Evolutionary conservation across 352 stramenopile species (phyloP).

Genomic region (Globisporangium abappressorium): DNA sequence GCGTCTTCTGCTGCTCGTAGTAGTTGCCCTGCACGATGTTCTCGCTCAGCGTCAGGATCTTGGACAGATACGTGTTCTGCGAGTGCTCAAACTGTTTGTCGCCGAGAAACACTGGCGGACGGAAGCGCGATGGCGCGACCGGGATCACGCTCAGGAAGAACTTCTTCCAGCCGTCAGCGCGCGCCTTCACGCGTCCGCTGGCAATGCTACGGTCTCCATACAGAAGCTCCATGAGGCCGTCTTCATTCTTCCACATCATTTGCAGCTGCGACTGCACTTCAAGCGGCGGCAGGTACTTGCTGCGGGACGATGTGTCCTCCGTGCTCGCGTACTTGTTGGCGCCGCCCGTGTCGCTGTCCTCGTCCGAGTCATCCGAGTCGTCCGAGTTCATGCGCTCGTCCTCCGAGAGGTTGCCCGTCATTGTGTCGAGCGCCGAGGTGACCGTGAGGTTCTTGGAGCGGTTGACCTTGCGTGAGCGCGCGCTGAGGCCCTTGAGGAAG

Average conservation of each 20-base stretch:
- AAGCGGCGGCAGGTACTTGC: conserved; percentile 94
- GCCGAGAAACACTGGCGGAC: conserved; percentile 95
- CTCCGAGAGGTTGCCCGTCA: conserved; percentile 68
- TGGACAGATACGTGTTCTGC: conserved; percentile 95
- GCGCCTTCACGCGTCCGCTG: conserved; percentile 41
- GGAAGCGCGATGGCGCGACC: conserved; percentile 97
- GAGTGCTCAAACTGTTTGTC: conserved; percentile 97
- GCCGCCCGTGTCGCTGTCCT: conserved; percentile 42
- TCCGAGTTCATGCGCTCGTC: conserved; percentile 24
- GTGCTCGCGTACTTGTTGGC: conserved; percentile 40
- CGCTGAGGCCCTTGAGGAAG: conserved; percentile 91
- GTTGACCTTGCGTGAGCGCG: conserved; percentile 78
- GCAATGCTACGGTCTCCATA: conserved; percentile 87
- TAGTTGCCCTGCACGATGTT: conserved; percentile 80
- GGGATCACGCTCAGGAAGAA: conserved; percentile 97
- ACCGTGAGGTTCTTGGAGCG: conserved; percentile 81
- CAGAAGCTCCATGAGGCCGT: conserved; percentile 90
- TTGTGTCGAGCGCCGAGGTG: conserved; percentile 78
- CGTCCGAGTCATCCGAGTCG: conserved; percentile 67
- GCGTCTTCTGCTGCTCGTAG: conserved; percentile 44
- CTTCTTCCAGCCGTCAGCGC: conserved; percentile 83
- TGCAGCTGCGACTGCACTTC: conserved; percentile 96
- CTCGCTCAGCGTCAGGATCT: conserved; percentile 93
- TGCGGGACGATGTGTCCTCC: conserved; percentile 64
- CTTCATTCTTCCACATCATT: conserved; percentile 93